Evolutionary conservation across 2,329 filamentous ascomycete species (phyloP).

Genomic region (Gremmenia infestans): DNA sequence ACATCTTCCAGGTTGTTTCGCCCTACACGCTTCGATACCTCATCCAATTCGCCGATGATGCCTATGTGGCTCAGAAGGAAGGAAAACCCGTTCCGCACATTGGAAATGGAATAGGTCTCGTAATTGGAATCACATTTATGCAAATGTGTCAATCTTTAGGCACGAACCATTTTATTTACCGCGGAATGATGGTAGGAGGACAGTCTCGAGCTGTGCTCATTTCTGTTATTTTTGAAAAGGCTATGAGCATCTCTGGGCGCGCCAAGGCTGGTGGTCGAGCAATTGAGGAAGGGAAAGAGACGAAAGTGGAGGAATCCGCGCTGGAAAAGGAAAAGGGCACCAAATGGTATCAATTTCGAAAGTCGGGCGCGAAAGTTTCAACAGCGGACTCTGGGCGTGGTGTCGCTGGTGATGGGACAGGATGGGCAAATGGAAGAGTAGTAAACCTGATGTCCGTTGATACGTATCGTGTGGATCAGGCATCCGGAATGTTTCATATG

Average conservation of each 20-base stretch:
- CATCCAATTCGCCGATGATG: constrained; percentile 77
- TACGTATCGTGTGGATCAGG: constrained; percentile 86
- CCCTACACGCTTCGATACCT: constrained; percentile 83
- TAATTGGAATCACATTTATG: constrained; percentile 80
- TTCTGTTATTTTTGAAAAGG: constrained; percentile 84
- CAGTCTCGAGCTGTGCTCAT: constrained; percentile 79
- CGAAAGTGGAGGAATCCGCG: constrained; percentile 41
- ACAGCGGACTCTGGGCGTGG: constrained; percentile 37
- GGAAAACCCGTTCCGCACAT: constrained; percentile 58
- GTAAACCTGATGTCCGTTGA: constrained; percentile 94
- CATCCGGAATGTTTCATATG: constrained; percentile 84
- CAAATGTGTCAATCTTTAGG: constrained; percentile 76
- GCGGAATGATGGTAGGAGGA: constrained; percentile 86
- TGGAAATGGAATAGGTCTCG: constrained; percentile 72
- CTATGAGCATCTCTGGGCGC: constrained; percentile 80
- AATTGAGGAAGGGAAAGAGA: constrained; percentile 33
- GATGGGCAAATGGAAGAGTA: constrained; percentile 90
- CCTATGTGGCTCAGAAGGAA: constrained; percentile 59
- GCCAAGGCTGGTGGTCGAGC: constrained; percentile 76
- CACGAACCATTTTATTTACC: constrained; percentile 88
- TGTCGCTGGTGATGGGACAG: constrained; percentile 64
- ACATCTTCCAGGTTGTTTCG: constrained; percentile 72
- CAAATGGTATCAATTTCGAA: constrained; percentile 29
- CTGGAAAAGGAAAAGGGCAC: constrained; percentile 37
- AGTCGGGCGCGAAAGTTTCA: constrained; percentile 38